These are phyloP conservation scores for Carex myosuroides DNA, from an alignment of 176 grass and related monocot species.

Conservation along the genomic window DNA sequence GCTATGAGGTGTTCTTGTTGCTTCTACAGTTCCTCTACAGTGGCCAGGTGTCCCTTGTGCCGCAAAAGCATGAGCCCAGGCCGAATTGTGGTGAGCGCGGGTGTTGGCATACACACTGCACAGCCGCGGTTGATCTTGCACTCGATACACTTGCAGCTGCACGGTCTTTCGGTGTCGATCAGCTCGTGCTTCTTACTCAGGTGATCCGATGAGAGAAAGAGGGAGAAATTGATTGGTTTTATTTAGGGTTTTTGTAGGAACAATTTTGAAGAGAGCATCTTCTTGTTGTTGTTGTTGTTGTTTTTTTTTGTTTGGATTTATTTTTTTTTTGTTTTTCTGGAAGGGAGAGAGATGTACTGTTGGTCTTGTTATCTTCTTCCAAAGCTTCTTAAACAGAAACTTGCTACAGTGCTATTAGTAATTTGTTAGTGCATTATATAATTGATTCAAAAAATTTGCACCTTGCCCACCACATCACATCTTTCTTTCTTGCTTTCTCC, in stretches of 20 bases:
- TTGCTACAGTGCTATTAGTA: constrained; percentile 12
- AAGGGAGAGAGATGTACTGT: constrained; percentile 7
- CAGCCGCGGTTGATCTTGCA: constrained; percentile 93
- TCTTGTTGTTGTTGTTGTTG: not conserved
- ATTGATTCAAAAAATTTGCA: constrained; percentile 17
- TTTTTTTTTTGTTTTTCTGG: not conserved
- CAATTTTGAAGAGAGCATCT: not conserved
- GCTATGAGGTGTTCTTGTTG: constrained; percentile 97
- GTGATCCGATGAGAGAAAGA: constrained; percentile 24
- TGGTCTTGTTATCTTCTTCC: constrained; percentile 19
- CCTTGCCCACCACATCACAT: constrained; percentile 13
- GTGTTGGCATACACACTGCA: constrained; percentile 98
- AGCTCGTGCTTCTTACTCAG: constrained; percentile 86
- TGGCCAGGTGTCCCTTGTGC: constrained; percentile 92
- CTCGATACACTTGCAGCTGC: constrained; percentile 83
- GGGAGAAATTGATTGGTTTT: not conserved
- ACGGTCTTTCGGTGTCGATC: constrained; percentile 84
- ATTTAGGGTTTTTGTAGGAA: not conserved
- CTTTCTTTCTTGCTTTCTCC: constrained; percentile 9
- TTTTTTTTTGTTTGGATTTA: not conserved
- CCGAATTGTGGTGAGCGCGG: constrained; percentile 74
- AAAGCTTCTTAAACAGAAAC: constrained; percentile 15
- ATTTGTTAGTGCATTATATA: constrained; percentile 20
- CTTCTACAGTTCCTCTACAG: constrained; percentile 98
- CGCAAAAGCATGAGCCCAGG: constrained; percentile 89